Evolutionary conservation across 768 basidiomycete genomes (phyloP), one percentile per base, ranked within the genome.

Genomic region (Termitomyces sp.): DNA sequence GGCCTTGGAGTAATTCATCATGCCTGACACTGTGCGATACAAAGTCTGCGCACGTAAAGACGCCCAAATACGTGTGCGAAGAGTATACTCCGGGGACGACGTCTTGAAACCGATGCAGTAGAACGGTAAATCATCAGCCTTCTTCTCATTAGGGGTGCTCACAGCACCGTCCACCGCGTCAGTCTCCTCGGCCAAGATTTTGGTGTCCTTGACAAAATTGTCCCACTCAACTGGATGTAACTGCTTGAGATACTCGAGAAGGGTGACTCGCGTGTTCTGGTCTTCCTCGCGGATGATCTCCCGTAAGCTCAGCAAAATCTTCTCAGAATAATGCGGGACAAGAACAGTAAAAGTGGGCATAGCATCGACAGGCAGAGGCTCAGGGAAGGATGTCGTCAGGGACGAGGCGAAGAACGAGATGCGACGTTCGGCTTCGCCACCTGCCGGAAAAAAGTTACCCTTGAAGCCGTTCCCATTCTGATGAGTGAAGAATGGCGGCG

Each of bases 271-370:
- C 8, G 96, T 98, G 71, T 86, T 96, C 71, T 91, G 89, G 69
- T 98, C 96, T 72, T 98, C 96, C 74, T 99, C 97, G 59, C 96
- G 87, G 65, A 99, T 99, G 68, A 99, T 99, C 76, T 99, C 97
- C 52, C 97, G 86, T 42, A 99, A 83, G 71, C 94, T 97, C 61
- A 99, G 83, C 57, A 99, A 73, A 69, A 99, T 98, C 83, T 98
- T 99, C 75, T 99, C 97, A 13, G 96, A 97, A 74, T 99, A 99
- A 77, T 99, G 97, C 12, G 97, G 97, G 0, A 97, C 93, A 42
- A 99, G 87, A 59, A 99, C 97, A n/a, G 97, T 99, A 78, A 98
- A 99, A 0, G 96, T 98, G 12, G 97, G 97, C 97, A 99, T 98
- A 22, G 96, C 92, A 70, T 98, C 96, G 59, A 99, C 90, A 13